Percentiles rank a stretch among this genome's conserved stretches.
phyloP scores from a whole-genome alignment of 179 eudicot genomes.

The Beta corolliflora region DNA sequence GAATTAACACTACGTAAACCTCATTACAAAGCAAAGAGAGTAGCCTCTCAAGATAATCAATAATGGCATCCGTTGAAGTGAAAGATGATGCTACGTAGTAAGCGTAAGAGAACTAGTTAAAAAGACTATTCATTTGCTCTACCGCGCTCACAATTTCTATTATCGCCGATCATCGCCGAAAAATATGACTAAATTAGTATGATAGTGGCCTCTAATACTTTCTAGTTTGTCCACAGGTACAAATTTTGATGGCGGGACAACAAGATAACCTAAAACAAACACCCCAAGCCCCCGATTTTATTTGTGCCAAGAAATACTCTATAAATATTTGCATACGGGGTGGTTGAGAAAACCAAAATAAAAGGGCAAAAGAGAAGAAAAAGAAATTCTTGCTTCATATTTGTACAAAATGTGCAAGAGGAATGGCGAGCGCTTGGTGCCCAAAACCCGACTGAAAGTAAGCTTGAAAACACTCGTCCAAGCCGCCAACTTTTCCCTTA shows the following conservation, averaged over 20 bases:
- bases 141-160: not conserved
- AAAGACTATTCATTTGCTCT: no score
- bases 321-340: not conserved
- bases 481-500: not conserved
- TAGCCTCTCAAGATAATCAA: no score
- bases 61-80: no score
- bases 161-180: not conserved
- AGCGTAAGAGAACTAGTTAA: no score
- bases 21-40: no score
- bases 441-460: constrained; percentile 5
- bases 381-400: not conserved
- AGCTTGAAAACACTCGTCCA: not conserved
- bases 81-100: no score
- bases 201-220: not conserved
- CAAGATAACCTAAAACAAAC: not conserved
- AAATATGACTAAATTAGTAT: not conserved
- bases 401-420: constrained; percentile 29
- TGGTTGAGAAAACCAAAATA: not conserved
- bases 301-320: not conserved
- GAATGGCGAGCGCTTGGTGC: not conserved
- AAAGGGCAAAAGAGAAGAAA: not conserved
- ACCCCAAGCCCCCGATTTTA: not conserved
- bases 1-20: no score
- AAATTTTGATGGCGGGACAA: not conserved
- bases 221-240: not conserved